Percentiles rank a stretch among this genome's conserved stretches.
phyloP scores from a whole-genome alignment of 345 rosid species.

The Populus nigra region DNA sequence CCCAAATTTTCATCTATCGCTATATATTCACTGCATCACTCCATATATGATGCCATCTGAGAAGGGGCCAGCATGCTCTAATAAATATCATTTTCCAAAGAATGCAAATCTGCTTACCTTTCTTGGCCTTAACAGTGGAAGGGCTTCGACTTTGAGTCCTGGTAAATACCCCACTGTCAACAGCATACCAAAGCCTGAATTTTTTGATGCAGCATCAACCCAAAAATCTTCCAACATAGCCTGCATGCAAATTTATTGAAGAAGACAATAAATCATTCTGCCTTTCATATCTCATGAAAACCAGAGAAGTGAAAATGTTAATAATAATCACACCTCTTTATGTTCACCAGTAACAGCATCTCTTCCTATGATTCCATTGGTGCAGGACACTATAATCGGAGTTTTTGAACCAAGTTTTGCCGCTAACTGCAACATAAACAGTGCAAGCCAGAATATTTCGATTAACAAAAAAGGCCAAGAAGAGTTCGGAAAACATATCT shows the following conservation, averaged over 20 bases:
- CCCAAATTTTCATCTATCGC: too few species aligned
- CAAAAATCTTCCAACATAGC: constrained; percentile 25
- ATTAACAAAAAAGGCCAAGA: background rate
- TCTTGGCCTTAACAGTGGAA: constrained; percentile 37
- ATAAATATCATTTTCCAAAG: too few species aligned
- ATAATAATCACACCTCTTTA: constrained; percentile 48
- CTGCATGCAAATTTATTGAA: constrained; percentile 24
- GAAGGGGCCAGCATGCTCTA: too few species aligned
- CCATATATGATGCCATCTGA: too few species aligned
- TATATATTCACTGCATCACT: too few species aligned
- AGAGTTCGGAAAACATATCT: background rate
- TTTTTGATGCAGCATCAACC: constrained; percentile 3
- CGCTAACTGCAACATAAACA: constrained; percentile 29
- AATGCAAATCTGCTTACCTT: constrained; percentile 26
- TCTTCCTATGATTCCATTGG: constrained; percentile 53
- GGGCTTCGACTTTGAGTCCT: constrained; percentile 69
- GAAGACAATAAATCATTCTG: too few species aligned
- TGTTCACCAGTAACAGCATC: constrained; percentile 42
- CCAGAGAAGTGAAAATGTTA: too few species aligned
- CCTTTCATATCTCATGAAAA: too few species aligned
- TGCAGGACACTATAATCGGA: constrained; percentile 40
- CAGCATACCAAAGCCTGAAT: constrained; percentile 34
- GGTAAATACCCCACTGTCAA: constrained; percentile 77
- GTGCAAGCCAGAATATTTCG: too few species aligned
- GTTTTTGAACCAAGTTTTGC: constrained; percentile 38